Conservation (phyloP, 2,329 filamentous ascomycete species). For the Neobulgaria alba region DNA sequence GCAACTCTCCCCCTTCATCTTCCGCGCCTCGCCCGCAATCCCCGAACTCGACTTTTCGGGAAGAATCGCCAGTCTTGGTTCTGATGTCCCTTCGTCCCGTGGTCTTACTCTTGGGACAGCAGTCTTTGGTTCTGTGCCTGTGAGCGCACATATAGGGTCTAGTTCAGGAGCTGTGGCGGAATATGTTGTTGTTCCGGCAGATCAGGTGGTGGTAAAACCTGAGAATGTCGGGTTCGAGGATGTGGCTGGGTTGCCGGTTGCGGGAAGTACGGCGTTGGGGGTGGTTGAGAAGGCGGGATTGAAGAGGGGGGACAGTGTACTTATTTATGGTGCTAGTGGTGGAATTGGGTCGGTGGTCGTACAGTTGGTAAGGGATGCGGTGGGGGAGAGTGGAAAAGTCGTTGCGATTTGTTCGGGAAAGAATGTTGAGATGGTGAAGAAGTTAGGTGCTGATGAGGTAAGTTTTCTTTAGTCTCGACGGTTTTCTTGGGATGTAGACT, state of each 20-base stretch:
- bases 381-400: too few species aligned
- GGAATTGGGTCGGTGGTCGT: conserved; percentile 40
- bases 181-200: conserved; percentile 31
- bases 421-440: too few species aligned
- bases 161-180: conserved; percentile 35
- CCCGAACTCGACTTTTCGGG: conserved; percentile 39
- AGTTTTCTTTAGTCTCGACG: too few species aligned
- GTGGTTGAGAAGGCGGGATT: conserved; percentile 32
- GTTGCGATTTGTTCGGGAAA: conserved; percentile 42
- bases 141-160: conserved; percentile 26
- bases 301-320: conserved; percentile 33
- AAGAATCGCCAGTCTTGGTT: conserved; percentile 31
- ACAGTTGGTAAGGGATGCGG: conserved; percentile 38
- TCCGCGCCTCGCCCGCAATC: too few species aligned
- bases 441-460: too few species aligned
- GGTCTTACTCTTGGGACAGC: conserved; percentile 24
- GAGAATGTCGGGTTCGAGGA: conserved; percentile 26
- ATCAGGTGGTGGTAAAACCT: conserved; percentile 30
- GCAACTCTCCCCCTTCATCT: too few species aligned
- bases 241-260: conserved; percentile 32
- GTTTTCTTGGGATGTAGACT: too few species aligned
- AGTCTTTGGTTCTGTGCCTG: conserved; percentile 34
- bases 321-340: conserved; percentile 44
- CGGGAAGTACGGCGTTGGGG: conserved; percentile 33
- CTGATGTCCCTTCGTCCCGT: conserved; percentile 21